Base-by-base conservation (phyloP, 2,329 filamentous ascomycete species). In the Beauveria varroae region DNA sequence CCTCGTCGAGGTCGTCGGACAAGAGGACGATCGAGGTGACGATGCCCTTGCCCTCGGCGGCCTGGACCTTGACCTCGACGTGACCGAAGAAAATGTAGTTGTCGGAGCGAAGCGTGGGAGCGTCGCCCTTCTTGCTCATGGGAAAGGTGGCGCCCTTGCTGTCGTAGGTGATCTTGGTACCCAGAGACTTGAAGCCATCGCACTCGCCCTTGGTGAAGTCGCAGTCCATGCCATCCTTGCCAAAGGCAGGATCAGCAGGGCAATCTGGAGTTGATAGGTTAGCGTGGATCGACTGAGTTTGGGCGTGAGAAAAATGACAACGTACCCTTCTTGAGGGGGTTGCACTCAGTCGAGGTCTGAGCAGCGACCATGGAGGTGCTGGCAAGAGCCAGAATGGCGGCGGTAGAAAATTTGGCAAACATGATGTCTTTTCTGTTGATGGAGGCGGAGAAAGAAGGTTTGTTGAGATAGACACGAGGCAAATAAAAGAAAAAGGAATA, bases 31-130 rank as follows among this genome's bases (percentile, higher is more conserved):
- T 82, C 65, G 89, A 93, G 77, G 92, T 97, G 64, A 99, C 90
- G 65, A 99, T 89, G 66, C 95, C 95, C 7, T 79, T 80, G 49
- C 93, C 95, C 3, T 88, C 83, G 28, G 95, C 88, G 44, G 89
- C 88, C 75, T 92, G 88, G 70, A 96, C 78, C 34, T 84, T 85
- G 63, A 91, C 85, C 60, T 96, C 89, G 68, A 97, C 84, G 70
- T 87, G 87, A 64, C 95, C 95, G 74, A 96, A 98, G 90, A 98
- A 97, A 74, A 99, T 91, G 81, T 96, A 98, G 83, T 92, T 93
- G 70, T 86, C 81, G 61, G 84, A 84, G 69, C 80, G 81, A 74
- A 96, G 91, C 40, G 89, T 91, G 43, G 91, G 87, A 54, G 83
- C 85, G 57, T 91, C 82, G 14, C 72, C 79, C 65, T 85, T 82